Conservation (phyloP, 768 basidiomycete genomes). For the Tylopilus intermedius region DNA sequence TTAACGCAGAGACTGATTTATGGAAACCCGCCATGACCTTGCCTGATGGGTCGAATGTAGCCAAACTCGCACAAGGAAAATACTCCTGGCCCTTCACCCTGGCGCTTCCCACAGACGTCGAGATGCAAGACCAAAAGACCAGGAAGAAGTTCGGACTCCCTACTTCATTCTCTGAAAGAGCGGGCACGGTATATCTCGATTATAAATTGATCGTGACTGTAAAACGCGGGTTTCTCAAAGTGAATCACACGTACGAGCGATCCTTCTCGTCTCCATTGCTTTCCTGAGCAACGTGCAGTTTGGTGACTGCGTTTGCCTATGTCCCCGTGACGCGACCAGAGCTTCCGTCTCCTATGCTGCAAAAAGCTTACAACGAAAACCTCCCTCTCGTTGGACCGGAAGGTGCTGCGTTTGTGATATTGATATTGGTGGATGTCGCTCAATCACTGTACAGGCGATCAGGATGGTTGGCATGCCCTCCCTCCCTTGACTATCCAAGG, state of each 20-base stretch:
- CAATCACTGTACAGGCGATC: constrained; percentile 26
- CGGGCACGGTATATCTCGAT: constrained; percentile 52
- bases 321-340: constrained; percentile 31
- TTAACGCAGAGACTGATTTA: constrained; percentile 38
- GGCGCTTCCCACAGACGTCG: constrained; percentile 40
- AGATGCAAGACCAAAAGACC: constrained; percentile 35
- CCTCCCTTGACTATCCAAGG: constrained; percentile 32
- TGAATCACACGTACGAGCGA: constrained; percentile 43
- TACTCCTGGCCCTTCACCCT: constrained; percentile 47
- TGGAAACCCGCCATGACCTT: constrained; percentile 35
- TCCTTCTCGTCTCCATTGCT: not conserved
- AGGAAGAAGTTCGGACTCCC: constrained; percentile 40
- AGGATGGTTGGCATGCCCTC: constrained; percentile 36
- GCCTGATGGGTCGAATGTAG: constrained; percentile 20
- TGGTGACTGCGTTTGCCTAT: constrained; percentile 32
- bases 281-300: constrained; percentile 17
- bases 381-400: constrained; percentile 34
- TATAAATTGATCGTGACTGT: constrained; percentile 50
- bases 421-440: not conserved
- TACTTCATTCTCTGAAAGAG: constrained; percentile 51
- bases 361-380: constrained; percentile 34
- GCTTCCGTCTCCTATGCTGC: constrained; percentile 33
- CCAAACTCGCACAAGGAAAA: constrained; percentile 41
- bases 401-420: constrained; percentile 2
- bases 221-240: constrained; percentile 43